These are phyloP conservation scores for Arabidopsis suecica DNA, from an alignment of 345 rosid species.

Conservation along the genomic window DNA sequence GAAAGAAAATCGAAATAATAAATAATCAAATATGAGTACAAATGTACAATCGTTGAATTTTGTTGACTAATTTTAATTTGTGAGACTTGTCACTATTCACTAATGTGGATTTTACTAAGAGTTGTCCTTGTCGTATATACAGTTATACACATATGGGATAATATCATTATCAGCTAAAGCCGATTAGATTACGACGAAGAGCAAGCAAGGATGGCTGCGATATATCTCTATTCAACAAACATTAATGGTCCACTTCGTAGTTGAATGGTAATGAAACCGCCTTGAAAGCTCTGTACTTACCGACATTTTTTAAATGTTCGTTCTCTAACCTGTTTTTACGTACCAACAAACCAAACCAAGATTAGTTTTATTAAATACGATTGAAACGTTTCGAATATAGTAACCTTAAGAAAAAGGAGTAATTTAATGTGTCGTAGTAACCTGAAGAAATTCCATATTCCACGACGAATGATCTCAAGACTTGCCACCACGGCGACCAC, in stretches of 20 bases:
- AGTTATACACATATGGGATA: not conserved
- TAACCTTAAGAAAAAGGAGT: not conserved
- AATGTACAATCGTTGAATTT: not conserved
- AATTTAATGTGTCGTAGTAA: constrained; percentile 9
- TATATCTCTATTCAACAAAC: not conserved
- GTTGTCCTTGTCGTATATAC: not conserved
- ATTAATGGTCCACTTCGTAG: constrained; percentile 49
- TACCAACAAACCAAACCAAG: constrained; percentile 22
- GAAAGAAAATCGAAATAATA: no score
- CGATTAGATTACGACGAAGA: not conserved
- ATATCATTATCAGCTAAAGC: not conserved
- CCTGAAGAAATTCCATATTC: constrained; percentile 92
- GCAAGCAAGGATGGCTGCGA: not conserved
- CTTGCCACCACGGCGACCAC: constrained; percentile 58
- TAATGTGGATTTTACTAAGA: not conserved
- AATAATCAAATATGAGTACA: no score
- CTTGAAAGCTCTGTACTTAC: constrained; percentile 64
- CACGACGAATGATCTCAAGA: constrained; percentile 80
- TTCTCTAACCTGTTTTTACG: constrained; percentile 55
- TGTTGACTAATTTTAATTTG: constrained; percentile 9
- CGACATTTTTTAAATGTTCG: constrained; percentile 70
- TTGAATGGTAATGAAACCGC: constrained; percentile 67
- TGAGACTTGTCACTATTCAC: constrained; percentile 4
- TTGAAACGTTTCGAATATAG: not conserved
- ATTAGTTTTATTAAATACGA: not conserved